Conservation (phyloP, 2,329 filamentous ascomycete genomes). For the Hortaea sp. region DNA sequence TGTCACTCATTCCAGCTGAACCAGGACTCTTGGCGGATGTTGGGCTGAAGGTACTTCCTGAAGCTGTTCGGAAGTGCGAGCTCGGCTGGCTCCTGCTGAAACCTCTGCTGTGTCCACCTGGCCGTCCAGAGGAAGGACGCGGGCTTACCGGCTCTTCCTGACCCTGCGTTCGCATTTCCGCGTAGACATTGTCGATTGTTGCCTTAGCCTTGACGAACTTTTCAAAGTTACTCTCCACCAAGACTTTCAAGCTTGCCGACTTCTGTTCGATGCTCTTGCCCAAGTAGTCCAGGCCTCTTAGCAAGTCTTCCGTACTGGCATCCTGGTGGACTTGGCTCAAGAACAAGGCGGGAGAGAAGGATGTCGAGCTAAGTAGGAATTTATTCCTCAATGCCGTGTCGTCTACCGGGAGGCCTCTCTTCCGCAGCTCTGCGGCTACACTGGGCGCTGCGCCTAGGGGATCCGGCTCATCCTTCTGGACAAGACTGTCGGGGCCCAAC, state of each 20-base stretch:
- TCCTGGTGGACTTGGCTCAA: slow-evolving; percentile 83
- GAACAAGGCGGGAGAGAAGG: slow-evolving; percentile 86
- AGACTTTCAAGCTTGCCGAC: slow-evolving; percentile 86
- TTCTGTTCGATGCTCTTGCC: slow-evolving; percentile 94
- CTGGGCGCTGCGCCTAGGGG: slow-evolving; percentile 81
- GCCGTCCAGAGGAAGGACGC: not conserved
- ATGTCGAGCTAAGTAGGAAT: slow-evolving; percentile 90
- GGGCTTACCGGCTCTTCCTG: slow-evolving; percentile 25
- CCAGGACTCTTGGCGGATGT: slow-evolving; percentile 24
- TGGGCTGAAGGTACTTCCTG: slow-evolving; percentile 24
- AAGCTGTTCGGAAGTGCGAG: slow-evolving; percentile 27
- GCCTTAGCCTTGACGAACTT: slow-evolving; percentile 95
- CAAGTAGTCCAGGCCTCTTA: slow-evolving; percentile 74
- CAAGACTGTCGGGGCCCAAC: slow-evolving; percentile 58
- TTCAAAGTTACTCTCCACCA: slow-evolving; percentile 97
- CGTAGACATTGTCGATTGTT: slow-evolving; percentile 97
- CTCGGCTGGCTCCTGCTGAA: slow-evolving; percentile 49
- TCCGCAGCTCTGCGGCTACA: slow-evolving; percentile 69
- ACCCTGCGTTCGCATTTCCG: slow-evolving; percentile 79
- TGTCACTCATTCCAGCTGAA: slow-evolving; percentile 33
- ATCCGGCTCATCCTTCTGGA: slow-evolving; percentile 87
- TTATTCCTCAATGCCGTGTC: slow-evolving; percentile 65
- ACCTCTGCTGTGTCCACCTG: slow-evolving; percentile 35
- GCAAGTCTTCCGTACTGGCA: slow-evolving; percentile 70
- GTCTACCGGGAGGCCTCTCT: slow-evolving; percentile 68